A percentile compares a stretch with the other conserved stretches of the same genome.
These are phyloP conservation scores for Cordyceps cicadae DNA, from an alignment of 2,329 filamentous ascomycete species.

Conservation along the genomic window DNA sequence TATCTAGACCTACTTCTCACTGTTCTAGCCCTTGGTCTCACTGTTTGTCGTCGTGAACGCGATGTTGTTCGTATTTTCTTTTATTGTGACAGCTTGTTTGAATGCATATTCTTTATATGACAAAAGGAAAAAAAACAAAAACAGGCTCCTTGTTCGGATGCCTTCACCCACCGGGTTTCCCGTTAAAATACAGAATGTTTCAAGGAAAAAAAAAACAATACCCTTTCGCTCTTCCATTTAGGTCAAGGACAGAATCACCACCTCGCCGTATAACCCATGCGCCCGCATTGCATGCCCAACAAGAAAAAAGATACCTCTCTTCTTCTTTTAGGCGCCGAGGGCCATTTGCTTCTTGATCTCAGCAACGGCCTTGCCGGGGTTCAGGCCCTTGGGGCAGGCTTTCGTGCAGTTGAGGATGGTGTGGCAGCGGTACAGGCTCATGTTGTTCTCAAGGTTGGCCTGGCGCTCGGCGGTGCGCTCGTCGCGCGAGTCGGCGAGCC, in stretches of 20 bases:
- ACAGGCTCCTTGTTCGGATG: not conserved
- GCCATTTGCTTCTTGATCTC: constrained; percentile 99
- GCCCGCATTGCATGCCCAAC: not conserved
- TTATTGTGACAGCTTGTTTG: not conserved
- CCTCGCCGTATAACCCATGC: not conserved
- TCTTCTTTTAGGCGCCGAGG: constrained; percentile 28
- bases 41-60: not conserved
- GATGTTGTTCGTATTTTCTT: not conserved
- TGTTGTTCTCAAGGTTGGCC: constrained; percentile 90
- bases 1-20: too few species aligned
- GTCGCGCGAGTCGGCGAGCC: constrained; percentile 91
- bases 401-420: constrained; percentile 98
- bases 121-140: constrained; percentile 1
- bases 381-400: constrained; percentile 96
- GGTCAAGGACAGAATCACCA: not conserved
- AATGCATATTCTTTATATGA: not conserved
- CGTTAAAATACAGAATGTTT: not conserved
- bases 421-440: constrained; percentile 98
- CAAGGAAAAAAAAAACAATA: not conserved
- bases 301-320: not conserved
- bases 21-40: not conserved
- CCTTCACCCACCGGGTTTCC: not conserved
- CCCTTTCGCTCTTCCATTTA: not conserved
- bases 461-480: constrained; percentile 83
- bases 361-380: constrained; percentile 89